Conservation (phyloP, 176 grass and related monocot genomes). For the Cenchrus purpureus region DNA sequence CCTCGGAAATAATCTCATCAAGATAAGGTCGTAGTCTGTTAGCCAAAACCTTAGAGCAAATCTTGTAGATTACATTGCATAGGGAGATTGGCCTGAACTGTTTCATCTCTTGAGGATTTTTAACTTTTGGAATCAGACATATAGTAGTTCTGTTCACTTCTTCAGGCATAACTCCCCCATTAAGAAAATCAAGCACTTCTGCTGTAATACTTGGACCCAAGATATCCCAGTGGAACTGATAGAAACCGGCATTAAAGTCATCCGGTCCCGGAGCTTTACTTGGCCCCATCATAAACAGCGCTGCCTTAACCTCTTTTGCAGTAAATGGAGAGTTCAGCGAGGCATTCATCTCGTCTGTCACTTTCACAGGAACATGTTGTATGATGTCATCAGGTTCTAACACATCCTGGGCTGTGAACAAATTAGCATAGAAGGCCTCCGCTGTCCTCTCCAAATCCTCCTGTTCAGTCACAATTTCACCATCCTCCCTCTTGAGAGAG, state of each 20-base stretch:
- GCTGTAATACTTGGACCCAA: neutral
- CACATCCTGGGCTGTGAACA: neutral
- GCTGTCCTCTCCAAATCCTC: neutral
- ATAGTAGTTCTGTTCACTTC: neutral
- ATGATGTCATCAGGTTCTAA: neutral
- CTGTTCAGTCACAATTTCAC: rapidly evolving
- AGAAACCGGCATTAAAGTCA: too few species aligned
- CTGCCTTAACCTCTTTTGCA: neutral
- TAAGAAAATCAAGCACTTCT: neutral
- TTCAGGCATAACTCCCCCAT: neutral
- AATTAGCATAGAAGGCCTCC: rapidly evolving
- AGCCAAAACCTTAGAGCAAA: neutral
- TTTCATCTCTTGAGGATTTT: neutral
- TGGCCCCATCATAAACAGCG: neutral
- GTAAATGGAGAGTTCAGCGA: neutral
- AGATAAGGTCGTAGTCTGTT: neutral
- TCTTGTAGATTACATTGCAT: neutral
- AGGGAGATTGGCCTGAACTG: neutral
- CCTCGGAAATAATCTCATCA: neutral
- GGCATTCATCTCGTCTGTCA: neutral
- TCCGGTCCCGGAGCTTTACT: neutral
- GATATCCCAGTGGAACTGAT: neutral
- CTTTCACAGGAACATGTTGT: neutral
- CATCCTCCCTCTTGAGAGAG: rapidly evolving
- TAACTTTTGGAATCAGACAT: neutral